Base-by-base conservation (phyloP, 108 stramenopile genomes). In the Chaetoceros tenuissimus region DNA sequence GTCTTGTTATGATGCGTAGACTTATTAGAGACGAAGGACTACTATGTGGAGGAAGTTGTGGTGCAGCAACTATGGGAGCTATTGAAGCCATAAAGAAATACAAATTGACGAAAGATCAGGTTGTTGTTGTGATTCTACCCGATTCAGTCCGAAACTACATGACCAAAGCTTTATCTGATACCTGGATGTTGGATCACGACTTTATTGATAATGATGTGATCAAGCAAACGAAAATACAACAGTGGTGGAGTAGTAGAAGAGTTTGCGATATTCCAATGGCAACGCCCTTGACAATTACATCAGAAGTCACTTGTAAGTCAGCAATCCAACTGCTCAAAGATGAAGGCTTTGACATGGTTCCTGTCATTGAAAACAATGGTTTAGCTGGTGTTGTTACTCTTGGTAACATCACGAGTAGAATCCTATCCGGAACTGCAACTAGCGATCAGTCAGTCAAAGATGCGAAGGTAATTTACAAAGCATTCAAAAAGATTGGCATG, bases 71-170 rank as follows among this genome's bases (percentile, higher is more conserved):
- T 3, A 53, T 60, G 24, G 78, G 78, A 23, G 92, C 94, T 3
- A 58, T 96, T 26, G 58, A 75, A 57, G 89, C 84, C 28, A 92
- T 88, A n/a, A 64, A 71, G 22, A 5, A 40, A 5, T 40, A 40
- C 34, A 25, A 47, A 0, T 80, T 93, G 53, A 60, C 63, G 25
- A 63, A 63, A 20, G 92, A 88, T 10, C 81, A 96, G 60, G 71
- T 80, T 3, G 79, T 78, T 43, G 85, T 86, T 0, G 87, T 96
- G 1, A 72, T 96, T 48, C 72, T 96, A 2, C 91, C 96, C 0
- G 96, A 96, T 62, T 84, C 81, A 3, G 86, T 92, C 21, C 74
- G 94, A 16, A 96, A 96, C 67, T 96, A 96, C 92, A 94, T 96
- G 93, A 92, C 90, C 64, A 96, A 96, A 77, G 87, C 81, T 31